Evolutionary conservation across 2,329 filamentous ascomycete species (phyloP).

Genomic region (Magnaporthales sp.): DNA sequence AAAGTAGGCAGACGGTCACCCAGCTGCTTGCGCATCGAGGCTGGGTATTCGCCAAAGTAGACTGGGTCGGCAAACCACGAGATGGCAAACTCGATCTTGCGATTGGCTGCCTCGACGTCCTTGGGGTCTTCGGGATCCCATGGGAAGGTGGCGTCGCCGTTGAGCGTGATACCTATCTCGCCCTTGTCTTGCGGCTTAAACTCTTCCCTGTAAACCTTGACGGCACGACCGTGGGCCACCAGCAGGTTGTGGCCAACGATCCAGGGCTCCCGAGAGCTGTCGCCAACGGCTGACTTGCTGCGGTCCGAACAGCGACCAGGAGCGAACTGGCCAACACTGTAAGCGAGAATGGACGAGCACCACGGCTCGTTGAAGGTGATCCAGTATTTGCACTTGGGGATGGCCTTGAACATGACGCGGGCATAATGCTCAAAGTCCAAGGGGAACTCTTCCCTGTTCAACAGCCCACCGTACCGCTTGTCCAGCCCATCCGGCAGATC

Average conservation of each 20-base stretch:
- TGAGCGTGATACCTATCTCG: slow-evolving; percentile 80
- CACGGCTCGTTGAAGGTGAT: slow-evolving; percentile 89
- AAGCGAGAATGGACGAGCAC: slow-evolving; percentile 75
- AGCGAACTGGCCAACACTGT: slow-evolving; percentile 68
- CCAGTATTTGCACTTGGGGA: slow-evolving; percentile 77
- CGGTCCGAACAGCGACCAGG: slow-evolving; percentile 76
- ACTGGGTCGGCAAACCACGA: slow-evolving; percentile 84
- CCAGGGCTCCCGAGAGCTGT: slow-evolving; percentile 73
- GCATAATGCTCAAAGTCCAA: slow-evolving; percentile 76
- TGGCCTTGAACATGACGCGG: slow-evolving; percentile 62
- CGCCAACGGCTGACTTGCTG: slow-evolving; percentile 59
- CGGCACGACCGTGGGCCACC: slow-evolving; percentile 69
- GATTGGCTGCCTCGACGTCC: slow-evolving; percentile 67
- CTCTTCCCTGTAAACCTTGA: slow-evolving; percentile 74
- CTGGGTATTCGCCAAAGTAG: slow-evolving; percentile 77
- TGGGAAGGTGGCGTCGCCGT: slow-evolving; percentile 75
- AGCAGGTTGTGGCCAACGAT: slow-evolving; percentile 73
- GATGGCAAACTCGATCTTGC: slow-evolving; percentile 82
- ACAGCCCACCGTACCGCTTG: slow-evolving; percentile 70
- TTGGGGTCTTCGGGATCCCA: slow-evolving; percentile 70
- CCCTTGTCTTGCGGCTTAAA: slow-evolving; percentile 67
- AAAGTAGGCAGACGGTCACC: slow-evolving; percentile 69
- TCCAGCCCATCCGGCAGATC: slow-evolving; percentile 73
- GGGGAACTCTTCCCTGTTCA: slow-evolving; percentile 76
- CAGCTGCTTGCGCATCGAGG: slow-evolving; percentile 73